Conservation (phyloP, 148 eudicot species). For the Arbutus unedo region DNA sequence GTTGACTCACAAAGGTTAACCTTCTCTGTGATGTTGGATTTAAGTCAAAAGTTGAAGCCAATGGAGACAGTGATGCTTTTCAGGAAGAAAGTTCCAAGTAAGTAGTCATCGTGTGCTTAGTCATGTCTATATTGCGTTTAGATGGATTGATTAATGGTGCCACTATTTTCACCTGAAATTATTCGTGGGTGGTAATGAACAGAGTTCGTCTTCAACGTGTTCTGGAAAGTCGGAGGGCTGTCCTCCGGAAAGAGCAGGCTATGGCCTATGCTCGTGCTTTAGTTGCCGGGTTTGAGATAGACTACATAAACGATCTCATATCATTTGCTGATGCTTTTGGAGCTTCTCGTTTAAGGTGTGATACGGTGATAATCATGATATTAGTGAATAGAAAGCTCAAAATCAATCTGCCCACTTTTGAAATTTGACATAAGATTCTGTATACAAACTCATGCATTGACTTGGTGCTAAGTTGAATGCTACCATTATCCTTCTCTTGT, state of each 20-base stretch:
- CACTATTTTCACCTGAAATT: neutral
- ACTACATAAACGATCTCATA: slow-evolving; percentile 57
- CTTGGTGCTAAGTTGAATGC: neutral
- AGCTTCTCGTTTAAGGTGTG: slow-evolving; percentile 80
- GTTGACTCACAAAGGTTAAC: neutral
- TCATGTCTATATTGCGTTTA: slow-evolving; percentile 1
- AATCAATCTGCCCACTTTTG: neutral
- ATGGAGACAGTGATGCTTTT: slow-evolving; percentile 34
- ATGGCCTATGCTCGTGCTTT: slow-evolving; percentile 91
- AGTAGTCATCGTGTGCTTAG: slow-evolving; percentile 11
- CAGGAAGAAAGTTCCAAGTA: slow-evolving; percentile 75
- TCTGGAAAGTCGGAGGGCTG: slow-evolving; percentile 66
- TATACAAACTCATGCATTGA: neutral
- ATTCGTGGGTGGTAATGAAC: slow-evolving; percentile 18
- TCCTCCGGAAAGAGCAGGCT: slow-evolving; percentile 79
- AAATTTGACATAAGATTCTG: neutral
- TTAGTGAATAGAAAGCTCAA: neutral
- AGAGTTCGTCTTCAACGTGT: slow-evolving; percentile 79
- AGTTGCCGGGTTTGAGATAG: slow-evolving; percentile 78
- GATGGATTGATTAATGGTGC: neutral
- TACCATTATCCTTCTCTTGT: neutral
- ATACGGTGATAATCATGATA: neutral
- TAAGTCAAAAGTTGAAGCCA: slow-evolving; percentile 32
- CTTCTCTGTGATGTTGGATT: slow-evolving; percentile 3
- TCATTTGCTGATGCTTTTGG: slow-evolving; percentile 78